These are phyloP conservation scores for Curvularia verruculosa DNA, from an alignment of 2,329 filamentous ascomycete species.

Conservation along the genomic window DNA sequence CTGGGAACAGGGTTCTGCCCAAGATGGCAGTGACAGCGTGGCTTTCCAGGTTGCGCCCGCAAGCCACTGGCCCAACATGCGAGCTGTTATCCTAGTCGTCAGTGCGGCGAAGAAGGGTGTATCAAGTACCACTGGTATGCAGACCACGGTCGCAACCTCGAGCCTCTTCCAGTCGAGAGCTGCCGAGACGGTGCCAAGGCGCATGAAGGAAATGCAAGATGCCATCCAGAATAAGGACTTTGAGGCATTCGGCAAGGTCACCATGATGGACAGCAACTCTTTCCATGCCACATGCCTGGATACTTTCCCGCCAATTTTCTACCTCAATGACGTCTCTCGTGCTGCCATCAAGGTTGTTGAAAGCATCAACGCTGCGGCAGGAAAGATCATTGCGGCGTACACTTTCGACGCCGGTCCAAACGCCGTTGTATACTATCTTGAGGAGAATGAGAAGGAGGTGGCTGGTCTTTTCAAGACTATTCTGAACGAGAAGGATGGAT, in stretches of 20 bases:
- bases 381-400: constrained; percentile 84
- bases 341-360: constrained; percentile 90
- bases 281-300: constrained; percentile 97
- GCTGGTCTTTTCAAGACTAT: constrained; percentile 78
- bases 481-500: constrained; percentile 70
- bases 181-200: constrained; percentile 74
- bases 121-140: constrained; percentile 92
- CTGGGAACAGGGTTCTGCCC: constrained; percentile 79
- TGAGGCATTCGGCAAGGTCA: constrained; percentile 82
- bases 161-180: constrained; percentile 83
- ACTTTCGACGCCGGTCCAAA: constrained; percentile 98
- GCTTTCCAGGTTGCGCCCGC: constrained; percentile 89
- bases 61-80: constrained; percentile 94
- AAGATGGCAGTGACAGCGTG: constrained; percentile 83
- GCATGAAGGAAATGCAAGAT: constrained; percentile 85
- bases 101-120: constrained; percentile 96
- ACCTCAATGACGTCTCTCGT: constrained; percentile 91
- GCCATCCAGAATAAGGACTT: constrained; percentile 83
- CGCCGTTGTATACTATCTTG: constrained; percentile 92
- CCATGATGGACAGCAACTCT: constrained; percentile 95
- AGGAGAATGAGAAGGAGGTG: constrained; percentile 74
- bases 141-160: constrained; percentile 91
- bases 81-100: constrained; percentile 87
- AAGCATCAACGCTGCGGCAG: constrained; percentile 80
- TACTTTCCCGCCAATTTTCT: constrained; percentile 96